A percentile compares a stretch with the other conserved stretches of the same genome.
These are phyloP conservation scores for Pontederia crassipes DNA, from an alignment of 176 grass and related monocot genomes.

Conservation along the genomic window DNA sequence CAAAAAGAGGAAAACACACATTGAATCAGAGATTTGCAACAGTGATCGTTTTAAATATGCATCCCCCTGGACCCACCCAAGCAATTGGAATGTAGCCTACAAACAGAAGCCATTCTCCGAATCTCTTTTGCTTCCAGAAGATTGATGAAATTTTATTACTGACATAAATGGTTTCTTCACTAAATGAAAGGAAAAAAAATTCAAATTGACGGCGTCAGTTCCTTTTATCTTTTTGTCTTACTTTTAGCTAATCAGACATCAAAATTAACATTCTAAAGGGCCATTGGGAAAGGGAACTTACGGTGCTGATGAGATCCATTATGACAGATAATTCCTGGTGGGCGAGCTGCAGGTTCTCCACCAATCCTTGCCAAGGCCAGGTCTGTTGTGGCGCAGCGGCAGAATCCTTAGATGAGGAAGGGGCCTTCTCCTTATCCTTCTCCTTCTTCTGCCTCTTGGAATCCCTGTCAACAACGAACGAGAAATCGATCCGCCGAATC, in stretches of 20 bases:
- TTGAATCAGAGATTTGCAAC: no score
- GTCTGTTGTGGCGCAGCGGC: slow-evolving; percentile 28
- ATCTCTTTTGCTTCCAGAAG: no score
- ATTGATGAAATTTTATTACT: no score
- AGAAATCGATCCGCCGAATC: slow-evolving; percentile 77
- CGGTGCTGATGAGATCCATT: slow-evolving; percentile 82
- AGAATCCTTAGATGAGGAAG: slow-evolving; percentile 24
- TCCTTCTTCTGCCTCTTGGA: slow-evolving; percentile 60
- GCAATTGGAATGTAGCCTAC: no score
- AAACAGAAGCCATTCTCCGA: no score
- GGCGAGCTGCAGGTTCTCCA: slow-evolving; percentile 70
- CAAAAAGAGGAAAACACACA: no score
- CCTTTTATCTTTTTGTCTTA: background rate
- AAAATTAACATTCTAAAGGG: background rate
- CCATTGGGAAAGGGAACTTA: slow-evolving; percentile 11
- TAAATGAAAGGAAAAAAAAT: background rate
- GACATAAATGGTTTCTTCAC: no score
- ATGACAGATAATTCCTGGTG: slow-evolving; percentile 77
- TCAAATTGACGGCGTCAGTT: slow-evolving; percentile 11
- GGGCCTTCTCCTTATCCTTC: slow-evolving; percentile 14
- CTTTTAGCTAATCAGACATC: background rate
- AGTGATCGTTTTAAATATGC: no score
- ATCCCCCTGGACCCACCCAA: no score
- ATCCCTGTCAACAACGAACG: slow-evolving; percentile 59
- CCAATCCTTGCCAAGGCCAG: slow-evolving; percentile 70